phyloP scores from a whole-genome alignment of 768 basidiomycete species.

The Tylopilus sp. region DNA sequence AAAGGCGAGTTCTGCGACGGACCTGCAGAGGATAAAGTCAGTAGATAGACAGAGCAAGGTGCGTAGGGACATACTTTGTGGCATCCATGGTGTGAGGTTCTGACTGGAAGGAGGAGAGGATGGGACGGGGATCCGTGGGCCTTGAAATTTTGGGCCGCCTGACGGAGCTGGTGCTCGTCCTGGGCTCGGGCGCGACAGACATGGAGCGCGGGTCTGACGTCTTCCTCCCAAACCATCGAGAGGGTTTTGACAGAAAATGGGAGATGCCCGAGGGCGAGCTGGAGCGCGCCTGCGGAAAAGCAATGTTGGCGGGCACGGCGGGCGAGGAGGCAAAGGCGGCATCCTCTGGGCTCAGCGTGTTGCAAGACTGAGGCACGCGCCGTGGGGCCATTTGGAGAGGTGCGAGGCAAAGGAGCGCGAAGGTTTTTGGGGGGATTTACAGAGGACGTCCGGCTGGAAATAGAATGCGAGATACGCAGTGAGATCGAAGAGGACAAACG shows the following conservation, averaged over 20 bases:
- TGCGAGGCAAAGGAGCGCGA: slow-evolving; percentile 8
- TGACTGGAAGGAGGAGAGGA: slow-evolving; percentile 43
- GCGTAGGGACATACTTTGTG: slow-evolving; percentile 45
- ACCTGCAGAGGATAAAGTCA: slow-evolving; percentile 41
- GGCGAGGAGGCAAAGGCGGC: slow-evolving; percentile 22
- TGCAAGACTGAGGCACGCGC: slow-evolving; percentile 40
- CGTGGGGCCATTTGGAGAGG: slow-evolving; percentile 45
- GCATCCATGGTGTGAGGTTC: slow-evolving; percentile 50
- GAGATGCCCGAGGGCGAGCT: slow-evolving; percentile 63
- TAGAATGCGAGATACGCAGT: background rate
- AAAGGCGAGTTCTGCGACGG: slow-evolving; percentile 60
- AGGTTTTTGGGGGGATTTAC: slow-evolving; percentile 8
- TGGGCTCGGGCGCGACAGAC: slow-evolving; percentile 41
- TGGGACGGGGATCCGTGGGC: slow-evolving; percentile 78
- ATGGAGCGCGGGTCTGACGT: slow-evolving; percentile 49
- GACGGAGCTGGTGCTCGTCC: slow-evolving; percentile 45
- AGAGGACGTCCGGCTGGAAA: background rate
- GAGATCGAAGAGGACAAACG: background rate
- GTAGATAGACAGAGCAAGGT: slow-evolving; percentile 7
- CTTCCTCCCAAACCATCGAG: slow-evolving; percentile 70
- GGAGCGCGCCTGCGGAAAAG: slow-evolving; percentile 49
- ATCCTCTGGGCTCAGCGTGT: slow-evolving; percentile 40
- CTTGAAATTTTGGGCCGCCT: slow-evolving; percentile 81
- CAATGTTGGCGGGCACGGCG: slow-evolving; percentile 35
- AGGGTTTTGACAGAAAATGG: slow-evolving; percentile 61